Base-by-base conservation (phyloP, 2,329 filamentous ascomycete genomes). In the Monilinia polystroma region DNA sequence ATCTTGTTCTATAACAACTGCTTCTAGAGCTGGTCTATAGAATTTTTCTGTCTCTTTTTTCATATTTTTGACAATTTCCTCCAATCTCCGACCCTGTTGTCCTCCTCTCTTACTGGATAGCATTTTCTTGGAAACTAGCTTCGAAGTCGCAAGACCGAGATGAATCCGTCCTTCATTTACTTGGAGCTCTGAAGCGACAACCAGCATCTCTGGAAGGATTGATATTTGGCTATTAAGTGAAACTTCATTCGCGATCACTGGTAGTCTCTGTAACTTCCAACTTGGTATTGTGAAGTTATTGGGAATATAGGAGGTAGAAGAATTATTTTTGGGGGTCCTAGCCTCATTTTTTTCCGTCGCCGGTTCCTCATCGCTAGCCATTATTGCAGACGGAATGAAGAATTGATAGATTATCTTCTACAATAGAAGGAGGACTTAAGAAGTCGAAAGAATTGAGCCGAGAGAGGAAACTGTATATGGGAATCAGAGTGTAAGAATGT, bases 1-100 rank as follows among this genome's bases (percentile, higher is more conserved):
- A 26, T 62, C 58, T 51, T 62, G 58, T n/a, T 51, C 58, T 51
- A 62, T 51, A 35, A 49, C 10, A 1, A 62, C 12, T 23, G 47
- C 8, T 23, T 38, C n/a, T 35, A 51, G 47, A 51, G n/a, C 29
- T 38, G 58, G 58, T 4, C 26, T 2, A 2, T 51, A 8, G 38
- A 62, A 62, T 14, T 18, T n/a, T 7, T 2, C 11, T 7, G 16
- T 38, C 16, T 62, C 29, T 12, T 11, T 18, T 6, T 26, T 10
- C 38, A n/a, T 45, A 18, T 38, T 1, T 20, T 49, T n/a, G 3
- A 23, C 4, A 23, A 60, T 51, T 14, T 60, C 57, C 11, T 38
- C 29, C 12, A 51, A 43, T 43, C 2, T 43, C 16, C 41, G 41
- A 43, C 12, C 41, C 41, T 43, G 41, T 14, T 43, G 41, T 18